Evolutionary conservation across 2,329 filamentous ascomycete genomes (phyloP), one percentile per base, ranked within the genome.

Genomic region (Colletotrichum theobromicola): DNA sequence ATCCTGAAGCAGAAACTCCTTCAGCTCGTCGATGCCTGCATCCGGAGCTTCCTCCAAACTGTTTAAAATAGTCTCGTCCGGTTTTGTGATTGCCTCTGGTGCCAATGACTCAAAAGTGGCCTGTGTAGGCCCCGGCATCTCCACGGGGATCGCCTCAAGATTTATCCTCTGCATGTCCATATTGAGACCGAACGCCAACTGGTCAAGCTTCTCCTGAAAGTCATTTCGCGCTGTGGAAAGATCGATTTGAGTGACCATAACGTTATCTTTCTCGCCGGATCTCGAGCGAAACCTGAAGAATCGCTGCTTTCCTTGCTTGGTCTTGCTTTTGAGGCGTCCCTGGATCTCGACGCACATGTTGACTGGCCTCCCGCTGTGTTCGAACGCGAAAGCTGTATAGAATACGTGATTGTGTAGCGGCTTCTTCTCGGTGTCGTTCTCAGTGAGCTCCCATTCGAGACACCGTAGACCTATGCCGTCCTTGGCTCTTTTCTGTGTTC

Each of bases 1-100:
- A 13, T 0, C 42, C 4, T 50, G 42, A 0, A 50, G 0, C 0
- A 50, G 2, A 21, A 50, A 21, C 10, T 50, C 42, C n/a, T 2
- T 0, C 6, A 50, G n/a, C 10, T 50, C 42, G n/a, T 13, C 21
- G n/a, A 50, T 13, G 5, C 16, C 16, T 37, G 12, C 42, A 50
- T 21, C 0, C 8, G 42, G 7, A 6, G 6, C n/a, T 50, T 50
- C 3, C 42, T 50, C 42, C 42, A 50, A 7, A 0, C n/a, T 0
- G 42, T 4, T 21, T 1, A 50, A 50, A 2, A 2, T 0, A n/a
- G n/a, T 21, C n/a, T 50, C 3, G 42, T 21, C 42, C 3, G 42
- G n/a, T 4, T 50, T n/a, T 5, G 2, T 10, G 7, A 21, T 13
- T 13, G 42, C 0, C 0, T 50, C n/a, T 12, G 42, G 21, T 7